A percentile compares a stretch with the other conserved stretches of the same genome.
Evolutionary conservation across 306 rosid genomes (phyloP).

Genomic region (Canavalia ensiformis): DNA sequence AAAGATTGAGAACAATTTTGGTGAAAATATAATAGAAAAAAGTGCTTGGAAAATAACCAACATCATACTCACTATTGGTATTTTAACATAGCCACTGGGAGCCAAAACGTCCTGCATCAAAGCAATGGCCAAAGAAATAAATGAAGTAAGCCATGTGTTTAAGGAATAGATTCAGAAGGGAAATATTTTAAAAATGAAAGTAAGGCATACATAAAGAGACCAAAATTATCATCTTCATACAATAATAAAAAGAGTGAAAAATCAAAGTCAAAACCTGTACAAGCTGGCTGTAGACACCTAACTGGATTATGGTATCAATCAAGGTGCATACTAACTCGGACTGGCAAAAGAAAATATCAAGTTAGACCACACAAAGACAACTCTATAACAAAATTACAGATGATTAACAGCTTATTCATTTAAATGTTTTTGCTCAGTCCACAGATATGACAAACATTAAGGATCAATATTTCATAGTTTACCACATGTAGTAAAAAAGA

Average conservation of each 20-base stretch:
- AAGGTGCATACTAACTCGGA: slow-evolving; percentile 66
- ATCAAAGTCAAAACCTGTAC: slow-evolving; percentile 67
- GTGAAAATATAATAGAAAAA: slow-evolving; percentile 18
- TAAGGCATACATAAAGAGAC: not conserved
- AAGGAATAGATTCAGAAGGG: slow-evolving; percentile 20
- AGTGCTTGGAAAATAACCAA: slow-evolving; percentile 14
- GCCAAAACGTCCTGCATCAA: slow-evolving; percentile 76
- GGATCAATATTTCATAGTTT: not conserved
- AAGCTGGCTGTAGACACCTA: slow-evolving; percentile 66
- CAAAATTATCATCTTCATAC: slow-evolving; percentile 25
- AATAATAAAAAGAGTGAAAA: not conserved
- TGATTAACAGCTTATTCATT: slow-evolving; percentile 29
- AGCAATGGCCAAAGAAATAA: slow-evolving; percentile 27
- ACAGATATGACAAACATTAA: slow-evolving; percentile 19
- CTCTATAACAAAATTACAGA: slow-evolving; percentile 21
- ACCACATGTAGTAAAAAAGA: not conserved
- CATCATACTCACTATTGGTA: slow-evolving; percentile 76
- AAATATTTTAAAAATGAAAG: not conserved
- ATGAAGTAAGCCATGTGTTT: slow-evolving; percentile 14
- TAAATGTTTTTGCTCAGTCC: slow-evolving; percentile 8
- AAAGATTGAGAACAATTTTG: slow-evolving; percentile 16
- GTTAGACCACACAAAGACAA: slow-evolving; percentile 37
- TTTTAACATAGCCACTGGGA: slow-evolving; percentile 84
- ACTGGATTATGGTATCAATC: slow-evolving; percentile 58
- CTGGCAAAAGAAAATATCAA: slow-evolving; percentile 53